Evolutionary conservation across 495 filamentous ascomycete species (phyloP).

Genomic region (Penicillium pulvis): DNA sequence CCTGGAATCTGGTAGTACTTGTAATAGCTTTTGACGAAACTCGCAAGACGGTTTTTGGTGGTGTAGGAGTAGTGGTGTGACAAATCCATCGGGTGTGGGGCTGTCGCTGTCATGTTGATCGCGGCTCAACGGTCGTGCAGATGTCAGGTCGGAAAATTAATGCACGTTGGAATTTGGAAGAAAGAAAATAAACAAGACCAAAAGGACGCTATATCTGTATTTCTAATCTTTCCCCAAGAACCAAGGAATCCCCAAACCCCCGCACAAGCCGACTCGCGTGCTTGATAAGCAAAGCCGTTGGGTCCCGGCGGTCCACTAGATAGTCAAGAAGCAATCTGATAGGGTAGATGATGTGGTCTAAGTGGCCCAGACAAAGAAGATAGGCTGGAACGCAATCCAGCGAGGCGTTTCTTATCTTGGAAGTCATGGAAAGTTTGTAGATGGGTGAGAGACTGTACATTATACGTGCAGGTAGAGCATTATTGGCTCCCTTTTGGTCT

Average conservation of each 20-base stretch:
- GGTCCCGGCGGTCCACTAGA: conserved; percentile 1
- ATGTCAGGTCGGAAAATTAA: conserved; percentile 1
- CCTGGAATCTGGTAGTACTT: conserved; percentile 81
- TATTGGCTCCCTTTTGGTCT: too few species aligned
- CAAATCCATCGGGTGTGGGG: conserved; percentile 65
- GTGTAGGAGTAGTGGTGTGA: conserved; percentile 74
- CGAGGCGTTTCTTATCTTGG: neutral
- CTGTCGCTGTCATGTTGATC: conserved; percentile 22
- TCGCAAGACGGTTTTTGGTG: conserved; percentile 63
- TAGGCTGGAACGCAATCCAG: neutral
- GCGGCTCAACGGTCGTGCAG: conserved; percentile 28
- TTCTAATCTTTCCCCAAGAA: neutral
- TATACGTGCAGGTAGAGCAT: too few species aligned
- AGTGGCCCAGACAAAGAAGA: conserved; percentile 1
- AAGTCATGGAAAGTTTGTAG: neutral
- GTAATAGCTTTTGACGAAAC: conserved; percentile 75
- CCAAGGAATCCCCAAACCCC: neutral
- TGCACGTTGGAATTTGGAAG: neutral
- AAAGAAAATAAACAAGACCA: neutral
- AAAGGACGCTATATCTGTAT: neutral
- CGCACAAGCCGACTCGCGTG: conserved; percentile 6
- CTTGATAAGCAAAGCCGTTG: conserved; percentile 7
- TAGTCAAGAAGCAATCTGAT: conserved; percentile 1
- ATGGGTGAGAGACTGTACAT: neutral
- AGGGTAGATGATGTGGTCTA: neutral